A percentile compares a stretch with the other conserved stretches of the same genome.
Evolutionary conservation across 345 rosid genomes (phyloP).

Genomic region (Heritiera fomes): DNA sequence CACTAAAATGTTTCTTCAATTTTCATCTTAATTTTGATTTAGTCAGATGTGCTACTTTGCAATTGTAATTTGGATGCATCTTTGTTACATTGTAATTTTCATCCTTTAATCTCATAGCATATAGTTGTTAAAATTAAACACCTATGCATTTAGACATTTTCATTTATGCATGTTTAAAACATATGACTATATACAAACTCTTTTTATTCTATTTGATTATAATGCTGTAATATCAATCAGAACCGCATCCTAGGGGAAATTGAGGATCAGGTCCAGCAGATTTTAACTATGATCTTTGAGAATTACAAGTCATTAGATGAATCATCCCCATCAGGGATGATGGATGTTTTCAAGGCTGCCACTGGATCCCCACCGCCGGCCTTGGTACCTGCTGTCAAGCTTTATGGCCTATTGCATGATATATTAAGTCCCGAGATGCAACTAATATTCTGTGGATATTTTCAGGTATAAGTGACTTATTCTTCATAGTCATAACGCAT

Average conservation of each 20-base stretch:
- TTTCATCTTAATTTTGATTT: too few relatives aligned
- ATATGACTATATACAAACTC: neutral
- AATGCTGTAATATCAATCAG: conserved; percentile 38
- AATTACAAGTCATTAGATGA: conserved; percentile 92
- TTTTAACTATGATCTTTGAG: conserved; percentile 71
- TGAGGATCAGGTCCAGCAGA: conserved; percentile 81
- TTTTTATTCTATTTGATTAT: neutral
- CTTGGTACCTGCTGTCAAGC: conserved; percentile 79
- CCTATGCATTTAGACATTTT: too few relatives aligned
- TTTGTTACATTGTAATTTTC: neutral
- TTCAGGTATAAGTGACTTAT: conserved; percentile 58
- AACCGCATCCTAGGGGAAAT: conserved; percentile 86
- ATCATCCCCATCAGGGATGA: conserved; percentile 59
- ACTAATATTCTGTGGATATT: conserved; percentile 69
- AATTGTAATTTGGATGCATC: neutral
- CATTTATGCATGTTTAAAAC: neutral
- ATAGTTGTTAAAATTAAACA: conserved; percentile 26
- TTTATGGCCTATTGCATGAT: conserved; percentile 83
- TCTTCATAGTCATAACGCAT: conserved; percentile 3
- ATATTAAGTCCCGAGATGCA: conserved; percentile 82
- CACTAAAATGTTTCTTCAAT: too few relatives aligned
- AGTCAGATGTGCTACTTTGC: too few relatives aligned
- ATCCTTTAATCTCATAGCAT: neutral
- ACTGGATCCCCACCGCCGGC: conserved; percentile 78
- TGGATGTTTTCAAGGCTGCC: conserved; percentile 73